Percentiles rank a stretch among this genome's conserved stretches.
These are phyloP conservation scores for Cyclotella choctawhatcheeana DNA, from an alignment of 108 stramenopile species.

Conservation along the genomic window DNA sequence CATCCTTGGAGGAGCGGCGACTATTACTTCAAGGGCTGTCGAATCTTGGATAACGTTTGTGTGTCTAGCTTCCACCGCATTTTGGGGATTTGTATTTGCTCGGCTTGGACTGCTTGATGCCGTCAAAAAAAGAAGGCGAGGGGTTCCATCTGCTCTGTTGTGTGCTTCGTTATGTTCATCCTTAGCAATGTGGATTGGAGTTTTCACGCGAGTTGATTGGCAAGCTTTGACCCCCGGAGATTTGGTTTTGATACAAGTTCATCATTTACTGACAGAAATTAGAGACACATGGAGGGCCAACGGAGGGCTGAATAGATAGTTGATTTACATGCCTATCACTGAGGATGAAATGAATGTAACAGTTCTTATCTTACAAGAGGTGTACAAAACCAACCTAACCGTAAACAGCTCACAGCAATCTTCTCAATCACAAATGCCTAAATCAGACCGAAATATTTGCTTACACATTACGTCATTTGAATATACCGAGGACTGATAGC, in stretches of 20 bases:
- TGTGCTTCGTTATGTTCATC: conserved; percentile 45
- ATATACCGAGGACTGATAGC: conserved; percentile 12
- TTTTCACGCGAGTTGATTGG: conserved; percentile 26
- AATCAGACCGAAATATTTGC: too few species aligned
- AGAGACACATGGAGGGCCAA: not conserved
- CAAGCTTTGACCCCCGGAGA: conserved; percentile 18
- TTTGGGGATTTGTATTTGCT: conserved; percentile 70
- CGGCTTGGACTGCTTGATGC: conserved; percentile 63
- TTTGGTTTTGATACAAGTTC: conserved; percentile 4
- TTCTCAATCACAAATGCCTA: too few species aligned
- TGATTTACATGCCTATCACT: too few species aligned
- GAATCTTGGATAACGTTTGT: conserved; percentile 74
- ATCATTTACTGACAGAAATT: not conserved
- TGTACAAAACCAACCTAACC: too few species aligned
- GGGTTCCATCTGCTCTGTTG: conserved; percentile 57
- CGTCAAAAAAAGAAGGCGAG: conserved; percentile 54
- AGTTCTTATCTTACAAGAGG: too few species aligned
- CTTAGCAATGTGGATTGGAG: conserved; percentile 25
- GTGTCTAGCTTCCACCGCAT: conserved; percentile 60
- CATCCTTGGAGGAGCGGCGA: conserved; percentile 70
- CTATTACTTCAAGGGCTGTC: conserved; percentile 61
- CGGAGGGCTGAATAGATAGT: too few species aligned
- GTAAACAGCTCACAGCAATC: too few species aligned
- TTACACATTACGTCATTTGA: too few species aligned
- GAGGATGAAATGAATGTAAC: too few species aligned